Conservation (phyloP, 129 eudicot species). For the Tagetes patula region DNA sequence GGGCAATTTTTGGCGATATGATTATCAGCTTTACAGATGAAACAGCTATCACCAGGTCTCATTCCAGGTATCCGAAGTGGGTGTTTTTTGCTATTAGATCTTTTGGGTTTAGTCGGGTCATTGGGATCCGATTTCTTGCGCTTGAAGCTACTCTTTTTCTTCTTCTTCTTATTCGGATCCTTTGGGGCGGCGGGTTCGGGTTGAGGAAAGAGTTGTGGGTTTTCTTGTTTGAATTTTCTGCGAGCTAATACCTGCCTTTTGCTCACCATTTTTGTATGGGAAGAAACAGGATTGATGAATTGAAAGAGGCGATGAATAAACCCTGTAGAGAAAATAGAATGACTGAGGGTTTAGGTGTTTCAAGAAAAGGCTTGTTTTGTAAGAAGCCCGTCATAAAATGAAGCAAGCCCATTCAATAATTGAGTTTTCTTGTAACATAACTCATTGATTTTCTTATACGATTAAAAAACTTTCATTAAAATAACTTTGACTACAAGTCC, state of each 20-base stretch:
- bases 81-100: constrained; percentile 43
- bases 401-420: neutral
- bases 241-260: constrained; percentile 77
- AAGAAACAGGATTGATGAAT: neutral
- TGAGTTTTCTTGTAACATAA: no score
- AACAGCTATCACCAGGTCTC: constrained; percentile 98
- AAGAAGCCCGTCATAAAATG: neutral
- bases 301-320: constrained; percentile 12
- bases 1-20: constrained; percentile 97
- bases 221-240: constrained; percentile 54
- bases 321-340: constrained; percentile 14
- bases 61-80: constrained; percentile 91
- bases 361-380: neutral
- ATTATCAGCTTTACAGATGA: constrained; percentile 68
- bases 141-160: constrained; percentile 59
- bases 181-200: constrained; percentile 72
- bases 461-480: no score
- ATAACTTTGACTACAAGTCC: no score
- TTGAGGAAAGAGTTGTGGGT: constrained; percentile 77
- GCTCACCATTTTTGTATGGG: constrained; percentile 66
- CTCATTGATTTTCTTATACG: no score
- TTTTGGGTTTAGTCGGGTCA: constrained; percentile 52
- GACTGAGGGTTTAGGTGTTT: constrained; percentile 10
- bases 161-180: constrained; percentile 80
- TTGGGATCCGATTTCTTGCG: constrained; percentile 64